Conservation (phyloP, 176 grass and related monocot genomes). For the Oryza glumipatula region DNA sequence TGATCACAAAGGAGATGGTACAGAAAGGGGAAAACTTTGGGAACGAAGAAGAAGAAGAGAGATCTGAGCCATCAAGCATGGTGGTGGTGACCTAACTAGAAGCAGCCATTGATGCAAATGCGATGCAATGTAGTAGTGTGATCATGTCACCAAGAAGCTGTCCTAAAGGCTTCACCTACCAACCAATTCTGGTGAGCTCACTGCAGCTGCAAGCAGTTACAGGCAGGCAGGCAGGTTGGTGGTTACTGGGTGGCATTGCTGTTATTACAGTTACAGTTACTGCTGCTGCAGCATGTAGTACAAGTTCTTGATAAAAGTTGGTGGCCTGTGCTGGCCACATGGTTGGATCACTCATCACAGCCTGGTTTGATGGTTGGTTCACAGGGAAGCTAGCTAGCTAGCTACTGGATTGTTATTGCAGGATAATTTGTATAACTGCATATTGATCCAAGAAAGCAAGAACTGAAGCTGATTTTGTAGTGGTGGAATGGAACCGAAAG, state of each 20-base stretch:
- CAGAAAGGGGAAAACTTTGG: not conserved
- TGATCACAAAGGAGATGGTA: not conserved
- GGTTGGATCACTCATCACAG: slow-evolving; percentile 27
- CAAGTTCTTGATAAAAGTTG: slow-evolving; percentile 17
- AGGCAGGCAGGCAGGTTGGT: not conserved
- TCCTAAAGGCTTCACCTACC: not conserved
- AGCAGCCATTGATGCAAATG: not conserved
- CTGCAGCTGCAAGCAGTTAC: not conserved
- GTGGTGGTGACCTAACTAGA: not conserved
- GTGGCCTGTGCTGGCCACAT: slow-evolving; percentile 33
- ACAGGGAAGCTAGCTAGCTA: not conserved
- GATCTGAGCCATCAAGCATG: slow-evolving; percentile 5
- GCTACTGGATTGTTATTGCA: not conserved
- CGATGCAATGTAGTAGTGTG: not conserved
- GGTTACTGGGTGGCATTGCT: slow-evolving; percentile 2
- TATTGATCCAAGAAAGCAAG: slow-evolving; percentile 15
- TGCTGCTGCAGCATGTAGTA: not conserved
- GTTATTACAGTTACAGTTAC: not conserved
- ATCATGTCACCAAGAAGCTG: not conserved
- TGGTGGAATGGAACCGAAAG: not conserved
- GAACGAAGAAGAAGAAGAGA: not conserved
- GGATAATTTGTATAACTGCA: not conserved
- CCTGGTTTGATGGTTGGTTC: not conserved
- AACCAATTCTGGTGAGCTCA: not conserved
- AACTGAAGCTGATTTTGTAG: not conserved